These are phyloP conservation scores for Neurospora sp. DNA, from an alignment of 495 filamentous ascomycete species.

Conservation along the genomic window DNA sequence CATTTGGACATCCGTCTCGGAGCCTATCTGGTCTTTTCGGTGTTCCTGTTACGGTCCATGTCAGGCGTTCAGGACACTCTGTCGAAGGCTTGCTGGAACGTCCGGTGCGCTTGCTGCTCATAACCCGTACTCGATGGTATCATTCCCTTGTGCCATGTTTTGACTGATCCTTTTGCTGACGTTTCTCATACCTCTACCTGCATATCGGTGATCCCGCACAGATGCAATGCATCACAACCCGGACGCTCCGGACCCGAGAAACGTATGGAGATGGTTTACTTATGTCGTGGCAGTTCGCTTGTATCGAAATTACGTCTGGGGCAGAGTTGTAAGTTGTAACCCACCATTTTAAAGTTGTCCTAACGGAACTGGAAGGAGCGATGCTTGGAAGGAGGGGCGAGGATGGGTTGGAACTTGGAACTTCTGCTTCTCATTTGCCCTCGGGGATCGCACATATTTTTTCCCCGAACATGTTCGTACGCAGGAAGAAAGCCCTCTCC, in stretches of 20 bases:
- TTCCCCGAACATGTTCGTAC: not conserved
- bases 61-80: no score
- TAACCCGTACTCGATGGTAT: not conserved
- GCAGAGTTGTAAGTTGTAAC: not conserved
- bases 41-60: no score
- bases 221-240: not conserved
- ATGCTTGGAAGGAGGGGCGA: no score
- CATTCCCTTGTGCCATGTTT: not conserved
- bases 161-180: not conserved
- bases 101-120: not conserved
- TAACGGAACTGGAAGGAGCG: not conserved
- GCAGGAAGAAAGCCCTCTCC: not conserved
- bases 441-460: not conserved
- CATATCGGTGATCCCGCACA: not conserved
- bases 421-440: not conserved
- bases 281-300: not conserved
- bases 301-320: not conserved
- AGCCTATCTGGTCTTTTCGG: no score
- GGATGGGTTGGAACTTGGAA: no score
- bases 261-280: no score
- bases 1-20: no score
- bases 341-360: not conserved
- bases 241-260: no score
- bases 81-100: no score
- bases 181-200: not conserved